Evolutionary conservation across 164 flowering plant species (phyloP).

Genomic region (Stephania cephalantha): DNA sequence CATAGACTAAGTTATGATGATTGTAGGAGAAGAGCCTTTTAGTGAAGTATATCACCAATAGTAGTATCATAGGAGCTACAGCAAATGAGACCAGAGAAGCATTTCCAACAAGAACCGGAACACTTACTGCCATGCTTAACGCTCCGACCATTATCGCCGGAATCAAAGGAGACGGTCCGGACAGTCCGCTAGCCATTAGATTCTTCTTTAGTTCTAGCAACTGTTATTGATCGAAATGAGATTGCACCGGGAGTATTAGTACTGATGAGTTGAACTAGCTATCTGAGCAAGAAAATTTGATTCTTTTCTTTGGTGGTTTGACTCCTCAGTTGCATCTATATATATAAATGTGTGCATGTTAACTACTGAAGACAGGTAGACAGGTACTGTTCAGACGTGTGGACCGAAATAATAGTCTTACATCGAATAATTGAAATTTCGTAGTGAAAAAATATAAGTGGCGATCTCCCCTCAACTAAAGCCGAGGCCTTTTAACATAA

Average conservation of each 20-base stretch:
- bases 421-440: too few species aligned
- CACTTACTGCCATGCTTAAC: slow-evolving; percentile 23
- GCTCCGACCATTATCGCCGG: slow-evolving; percentile 35
- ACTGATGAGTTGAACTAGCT: neutral
- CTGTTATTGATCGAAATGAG: neutral
- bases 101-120: slow-evolving; percentile 19
- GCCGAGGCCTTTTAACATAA: too few species aligned
- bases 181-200: neutral
- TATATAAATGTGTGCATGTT: neutral
- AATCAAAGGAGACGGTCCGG: slow-evolving; percentile 44
- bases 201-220: neutral
- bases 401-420: too few species aligned
- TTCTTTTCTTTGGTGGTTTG: neutral
- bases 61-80: slow-evolving; percentile 17
- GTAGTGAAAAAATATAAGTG: too few species aligned
- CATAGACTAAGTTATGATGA: slow-evolving; percentile 4
- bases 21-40: slow-evolving; percentile 20
- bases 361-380: neutral
- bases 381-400: too few species aligned
- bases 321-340: neutral
- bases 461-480: too few species aligned
- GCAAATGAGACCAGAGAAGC: slow-evolving; percentile 6
- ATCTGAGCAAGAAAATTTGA: neutral
- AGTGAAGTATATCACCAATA: slow-evolving; percentile 26
- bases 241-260: neutral